These are phyloP conservation scores for Globisporangium parvum DNA, from an alignment of 352 stramenopile species.

Conservation along the genomic window DNA sequence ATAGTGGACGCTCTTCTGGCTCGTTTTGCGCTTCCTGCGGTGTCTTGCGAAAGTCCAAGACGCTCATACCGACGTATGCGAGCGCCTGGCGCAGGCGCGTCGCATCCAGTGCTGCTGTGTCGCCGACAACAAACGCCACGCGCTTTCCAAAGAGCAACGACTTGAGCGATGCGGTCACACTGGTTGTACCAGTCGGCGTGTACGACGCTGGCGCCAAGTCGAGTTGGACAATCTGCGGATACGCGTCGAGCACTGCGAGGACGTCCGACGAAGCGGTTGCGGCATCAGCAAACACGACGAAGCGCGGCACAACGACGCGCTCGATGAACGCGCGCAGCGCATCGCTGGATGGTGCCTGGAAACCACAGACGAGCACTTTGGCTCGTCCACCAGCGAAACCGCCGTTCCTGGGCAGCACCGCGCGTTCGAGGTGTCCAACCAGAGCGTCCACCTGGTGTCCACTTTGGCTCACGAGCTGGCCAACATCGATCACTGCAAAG, in stretches of 20 bases:
- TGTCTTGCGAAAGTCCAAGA: slow-evolving; percentile 17
- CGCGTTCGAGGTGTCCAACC: slow-evolving; percentile 11
- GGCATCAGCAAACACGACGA: slow-evolving; percentile 12
- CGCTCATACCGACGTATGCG: slow-evolving; percentile 14
- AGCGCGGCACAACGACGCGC: slow-evolving; percentile 13
- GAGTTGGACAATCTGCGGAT: slow-evolving; percentile 21
- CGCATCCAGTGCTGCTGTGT: slow-evolving; percentile 12
- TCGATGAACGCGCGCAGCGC: slow-evolving; percentile 16
- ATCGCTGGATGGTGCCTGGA: slow-evolving; percentile 15
- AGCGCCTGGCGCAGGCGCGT: slow-evolving; percentile 16
- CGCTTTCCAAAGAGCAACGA: slow-evolving; percentile 27
- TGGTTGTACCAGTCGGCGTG: too few relatives aligned
- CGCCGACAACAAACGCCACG: slow-evolving; percentile 26
- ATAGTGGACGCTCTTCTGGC: neutral
- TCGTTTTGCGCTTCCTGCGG: slow-evolving; percentile 1
- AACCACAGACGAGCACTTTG: slow-evolving; percentile 29
- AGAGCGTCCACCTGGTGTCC: neutral
- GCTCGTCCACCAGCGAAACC: slow-evolving; percentile 4
- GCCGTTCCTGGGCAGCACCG: slow-evolving; percentile 19
- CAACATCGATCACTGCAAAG: slow-evolving; percentile 24
- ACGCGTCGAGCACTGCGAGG: slow-evolving; percentile 17
- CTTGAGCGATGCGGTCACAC: slow-evolving; percentile 4
- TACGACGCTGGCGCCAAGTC: slow-evolving; percentile 13
- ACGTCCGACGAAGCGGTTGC: neutral
- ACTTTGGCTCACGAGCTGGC: neutral